A percentile compares a stretch with the other conserved stretches of the same genome.
Evolutionary conservation across 805 yeast genomes (phyloP).

Genomic region (Torulaspora franciscae): DNA sequence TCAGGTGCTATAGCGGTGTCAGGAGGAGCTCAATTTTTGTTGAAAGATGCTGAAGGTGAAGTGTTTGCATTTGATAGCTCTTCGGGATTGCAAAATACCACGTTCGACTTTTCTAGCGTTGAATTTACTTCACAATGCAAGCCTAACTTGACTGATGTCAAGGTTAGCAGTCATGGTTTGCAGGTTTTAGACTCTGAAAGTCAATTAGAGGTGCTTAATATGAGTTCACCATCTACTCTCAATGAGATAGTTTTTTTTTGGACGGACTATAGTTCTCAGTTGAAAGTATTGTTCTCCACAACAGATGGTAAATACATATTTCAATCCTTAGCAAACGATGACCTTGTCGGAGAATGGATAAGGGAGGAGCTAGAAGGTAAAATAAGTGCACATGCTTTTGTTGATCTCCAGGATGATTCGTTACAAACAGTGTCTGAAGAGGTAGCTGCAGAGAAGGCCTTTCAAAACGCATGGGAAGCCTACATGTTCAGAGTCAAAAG

Average conservation of each 20-base stretch:
- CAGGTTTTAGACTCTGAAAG: constrained; percentile 21
- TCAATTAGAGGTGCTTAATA: constrained; percentile 13
- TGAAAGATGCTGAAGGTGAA: constrained; percentile 10
- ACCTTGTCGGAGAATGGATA: constrained; percentile 34
- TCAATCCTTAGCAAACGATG: constrained; percentile 24
- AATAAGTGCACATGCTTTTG: constrained; percentile 34
- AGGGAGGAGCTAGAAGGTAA: constrained; percentile 43
- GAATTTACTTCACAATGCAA: constrained; percentile 19
- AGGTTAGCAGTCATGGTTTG: constrained; percentile 10
- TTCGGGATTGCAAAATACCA: constrained; percentile 20
- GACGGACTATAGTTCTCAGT: constrained; percentile 16
- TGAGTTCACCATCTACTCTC: constrained; percentile 14
- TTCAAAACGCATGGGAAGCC: constrained; percentile 20
- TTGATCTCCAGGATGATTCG: constrained; percentile 20
- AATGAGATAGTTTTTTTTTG: constrained; percentile 17
- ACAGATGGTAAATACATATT: constrained; percentile 17
- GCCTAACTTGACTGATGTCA: constrained; percentile 14
- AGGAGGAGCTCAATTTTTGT: constrained; percentile 10
- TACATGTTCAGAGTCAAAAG: constrained; percentile 28
- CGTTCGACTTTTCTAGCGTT: constrained; percentile 4
- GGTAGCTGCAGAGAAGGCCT: constrained; percentile 17
- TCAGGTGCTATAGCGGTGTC: constrained; percentile 15
- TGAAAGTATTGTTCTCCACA: constrained; percentile 17
- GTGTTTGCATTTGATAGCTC: constrained; percentile 11
- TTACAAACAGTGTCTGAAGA: constrained; percentile 19